Conservation (phyloP, 176 grass and related monocot genomes). For the Dactylis glomerata region DNA sequence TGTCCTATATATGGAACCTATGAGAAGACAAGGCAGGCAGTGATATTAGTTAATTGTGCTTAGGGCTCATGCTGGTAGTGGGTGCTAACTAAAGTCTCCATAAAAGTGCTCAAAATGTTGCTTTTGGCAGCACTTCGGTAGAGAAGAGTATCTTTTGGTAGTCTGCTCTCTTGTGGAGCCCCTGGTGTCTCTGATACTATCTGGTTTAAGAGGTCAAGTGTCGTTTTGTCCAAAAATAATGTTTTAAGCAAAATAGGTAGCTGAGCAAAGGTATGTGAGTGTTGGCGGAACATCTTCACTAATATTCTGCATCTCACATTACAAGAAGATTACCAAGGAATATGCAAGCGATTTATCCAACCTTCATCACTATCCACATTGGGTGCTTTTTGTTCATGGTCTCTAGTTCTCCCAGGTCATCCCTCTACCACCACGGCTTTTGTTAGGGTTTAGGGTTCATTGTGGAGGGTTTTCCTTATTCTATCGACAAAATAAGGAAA, state of each 20-base stretch:
- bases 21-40: conserved; percentile 6
- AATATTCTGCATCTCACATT: background rate
- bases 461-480: background rate
- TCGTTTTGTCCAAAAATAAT: background rate
- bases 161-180: conserved; percentile 32
- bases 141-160: conserved; percentile 11
- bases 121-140: conserved; percentile 36
- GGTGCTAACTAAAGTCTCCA: conserved; percentile 20
- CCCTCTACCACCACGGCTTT: background rate
- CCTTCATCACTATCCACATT: background rate
- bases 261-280: too few relatives aligned
- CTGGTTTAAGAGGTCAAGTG: background rate
- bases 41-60: background rate
- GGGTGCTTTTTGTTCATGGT: background rate
- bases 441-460: background rate
- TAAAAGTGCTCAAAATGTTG: conserved; percentile 35
- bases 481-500: too few relatives aligned
- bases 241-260: too few relatives aligned
- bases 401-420: background rate
- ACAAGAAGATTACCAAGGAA: background rate
- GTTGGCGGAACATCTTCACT: background rate
- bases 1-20: conserved; percentile 33
- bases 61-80: conserved; percentile 25
- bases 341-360: background rate
- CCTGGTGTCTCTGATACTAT: background rate